Evolutionary conservation across 1,284 basidiomycete species (phyloP).

Genomic region (Cutaneotrichosporon arboriforme): DNA sequence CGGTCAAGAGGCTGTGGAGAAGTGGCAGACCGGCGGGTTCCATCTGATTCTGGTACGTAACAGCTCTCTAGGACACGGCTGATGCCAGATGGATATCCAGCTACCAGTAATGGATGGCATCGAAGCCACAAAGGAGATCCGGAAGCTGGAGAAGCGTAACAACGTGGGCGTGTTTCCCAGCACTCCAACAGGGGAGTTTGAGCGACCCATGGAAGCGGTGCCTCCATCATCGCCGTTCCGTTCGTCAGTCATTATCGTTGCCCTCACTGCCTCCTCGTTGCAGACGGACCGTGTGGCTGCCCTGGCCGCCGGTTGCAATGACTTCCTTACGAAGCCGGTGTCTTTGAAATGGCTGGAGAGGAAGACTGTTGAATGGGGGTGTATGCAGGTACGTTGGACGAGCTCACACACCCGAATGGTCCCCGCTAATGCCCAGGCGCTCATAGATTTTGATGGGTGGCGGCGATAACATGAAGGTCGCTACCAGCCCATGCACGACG

Average conservation of each 20-base stretch:
- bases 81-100: conserved; percentile 92
- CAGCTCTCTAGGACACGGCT: neutral
- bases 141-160: conserved; percentile 67
- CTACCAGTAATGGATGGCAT: conserved; percentile 99
- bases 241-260: conserved; percentile 97
- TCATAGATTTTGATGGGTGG: conserved; percentile 51
- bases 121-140: conserved; percentile 92
- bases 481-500: too few relatives aligned
- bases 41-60: conserved; percentile 79
- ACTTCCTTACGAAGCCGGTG: conserved; percentile 97
- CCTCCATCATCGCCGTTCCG: conserved; percentile 60
- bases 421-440: conserved; percentile 32
- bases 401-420: neutral
- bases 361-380: conserved; percentile 97
- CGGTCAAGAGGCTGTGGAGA: conserved; percentile 90
- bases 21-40: conserved; percentile 90
- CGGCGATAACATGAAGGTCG: conserved; percentile 29
- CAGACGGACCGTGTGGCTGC: conserved; percentile 92
- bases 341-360: conserved; percentile 91
- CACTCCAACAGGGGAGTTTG: conserved; percentile 56
- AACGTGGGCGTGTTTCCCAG: conserved; percentile 67
- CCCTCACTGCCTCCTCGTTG: conserved; percentile 88
- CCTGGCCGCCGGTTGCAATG: conserved; percentile 95
- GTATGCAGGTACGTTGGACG: conserved; percentile 47
- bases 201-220: neutral